Percentiles rank a stretch among this genome's conserved stretches.
phyloP scores from a whole-genome alignment of 2,329 filamentous ascomycete species.

The Ophiocordyceps sinensis region DNA sequence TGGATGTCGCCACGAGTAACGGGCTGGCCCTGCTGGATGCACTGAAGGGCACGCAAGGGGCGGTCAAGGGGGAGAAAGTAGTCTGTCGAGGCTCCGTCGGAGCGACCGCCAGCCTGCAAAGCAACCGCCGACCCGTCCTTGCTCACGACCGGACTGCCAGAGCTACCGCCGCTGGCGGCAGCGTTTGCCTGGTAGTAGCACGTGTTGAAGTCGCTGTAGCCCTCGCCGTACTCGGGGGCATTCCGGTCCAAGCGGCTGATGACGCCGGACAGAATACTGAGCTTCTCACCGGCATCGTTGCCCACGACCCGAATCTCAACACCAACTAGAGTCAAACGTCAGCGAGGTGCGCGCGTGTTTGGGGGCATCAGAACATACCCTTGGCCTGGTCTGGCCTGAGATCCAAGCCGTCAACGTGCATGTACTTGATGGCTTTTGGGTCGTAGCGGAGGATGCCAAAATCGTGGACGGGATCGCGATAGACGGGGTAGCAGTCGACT shows the following conservation, averaged over 20 bases:
- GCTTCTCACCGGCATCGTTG: slow-evolving; percentile 96
- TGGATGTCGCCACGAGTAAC: slow-evolving; percentile 94
- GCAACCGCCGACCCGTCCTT: slow-evolving; percentile 86
- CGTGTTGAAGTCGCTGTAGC: slow-evolving; percentile 93
- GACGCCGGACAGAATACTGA: slow-evolving; percentile 93
- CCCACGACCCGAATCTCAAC: slow-evolving; percentile 93
- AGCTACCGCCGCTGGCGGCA: slow-evolving; percentile 90
- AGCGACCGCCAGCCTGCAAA: slow-evolving; percentile 82
- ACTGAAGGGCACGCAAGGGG: slow-evolving; percentile 72
- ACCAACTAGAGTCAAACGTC: slow-evolving; percentile 44
- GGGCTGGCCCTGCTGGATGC: slow-evolving; percentile 59
- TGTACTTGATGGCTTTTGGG: slow-evolving; percentile 91
- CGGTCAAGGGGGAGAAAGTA: slow-evolving; percentile 93
- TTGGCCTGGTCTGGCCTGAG: slow-evolving; percentile 76
- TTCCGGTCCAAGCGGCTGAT: slow-evolving; percentile 94
- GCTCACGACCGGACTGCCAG: slow-evolving; percentile 95
- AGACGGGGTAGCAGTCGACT: slow-evolving; percentile 91
- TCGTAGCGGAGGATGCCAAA: slow-evolving; percentile 96
- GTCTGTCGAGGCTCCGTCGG: slow-evolving; percentile 90
- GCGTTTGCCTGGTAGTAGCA: slow-evolving; percentile 98
- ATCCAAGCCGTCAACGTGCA: slow-evolving; percentile 69
- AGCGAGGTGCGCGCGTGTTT: background rate
- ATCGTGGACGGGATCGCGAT: slow-evolving; percentile 95
- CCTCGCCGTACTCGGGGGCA: slow-evolving; percentile 93
- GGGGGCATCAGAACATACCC: slow-evolving; percentile 22